Base-by-base conservation (phyloP, 2,329 filamentous ascomycete species). In the Aureobasidium melanogenum region DNA sequence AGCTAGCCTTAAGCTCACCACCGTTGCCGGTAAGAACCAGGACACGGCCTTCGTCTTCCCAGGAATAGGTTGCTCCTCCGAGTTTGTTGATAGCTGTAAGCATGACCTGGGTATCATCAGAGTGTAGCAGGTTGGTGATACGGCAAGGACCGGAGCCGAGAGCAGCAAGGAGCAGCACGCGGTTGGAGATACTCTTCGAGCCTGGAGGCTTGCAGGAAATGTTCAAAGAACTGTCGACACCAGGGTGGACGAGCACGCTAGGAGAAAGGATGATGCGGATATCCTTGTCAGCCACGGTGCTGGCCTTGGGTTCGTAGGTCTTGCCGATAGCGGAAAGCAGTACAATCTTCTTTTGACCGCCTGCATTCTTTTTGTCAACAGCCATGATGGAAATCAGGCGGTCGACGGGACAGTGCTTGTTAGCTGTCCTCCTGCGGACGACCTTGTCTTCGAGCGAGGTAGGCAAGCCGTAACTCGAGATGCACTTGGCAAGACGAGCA, bases 291-390 rank as follows among this genome's bases (percentile, higher is more conserved):
- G 88, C 83, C n/a, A 97, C 92, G 10, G 91, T 86, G 67, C 88
- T 97, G 30, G 94, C 94, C 73, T 88, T 89, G 60, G 85, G 88
- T 76, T 99, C 94, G 70, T 93, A 77, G 0, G 91, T 95, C 69
- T 87, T 85, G 62, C 94, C 94, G 71, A 99, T 96, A 14, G 88
- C 88, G 0, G 91, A 92, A 12, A 99, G 80, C 8, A 99, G 82
- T 7, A 97, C 93, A 65, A 99, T 88, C 76, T 96, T 97, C 81
- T 99, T 99, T 75, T 93, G 91, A 63, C 84, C 84, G 1, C 94
- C 94, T 47, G 96, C 89, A 66, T 99, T 99, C 80, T 99, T 99
- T 82, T 99, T 99, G 76, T 99, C 94, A 9, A 99, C 88, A 0
- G 88, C 91, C 94, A 99, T 99, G 72, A 96, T 96, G 66, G 88